A percentile compares a stretch with the other conserved stretches of the same genome.
phyloP scores from a whole-genome alignment of 169 alveolate genomes.

The Ichthyophthirius multifiliis region DNA sequence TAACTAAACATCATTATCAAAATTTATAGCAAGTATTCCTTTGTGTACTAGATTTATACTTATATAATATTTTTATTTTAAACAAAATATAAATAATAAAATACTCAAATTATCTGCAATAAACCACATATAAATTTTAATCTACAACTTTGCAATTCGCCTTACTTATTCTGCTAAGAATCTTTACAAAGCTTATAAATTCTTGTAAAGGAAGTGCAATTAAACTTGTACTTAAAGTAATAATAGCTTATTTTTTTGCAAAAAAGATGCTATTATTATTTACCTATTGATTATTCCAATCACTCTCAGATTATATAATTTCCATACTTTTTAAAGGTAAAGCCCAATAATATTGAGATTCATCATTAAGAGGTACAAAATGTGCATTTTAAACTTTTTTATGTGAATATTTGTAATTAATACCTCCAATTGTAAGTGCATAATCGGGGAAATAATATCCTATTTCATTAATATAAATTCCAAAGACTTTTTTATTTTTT shows the following conservation, averaged over 20 bases:
- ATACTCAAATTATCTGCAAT: not conserved
- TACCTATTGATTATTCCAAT: not conserved
- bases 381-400: not conserved
- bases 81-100: not conserved
- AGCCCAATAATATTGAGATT: not conserved
- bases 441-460: not conserved
- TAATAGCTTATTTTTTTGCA: not conserved
- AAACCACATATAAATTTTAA: not conserved
- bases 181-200: not conserved
- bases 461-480: not conserved
- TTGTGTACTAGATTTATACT: too few species aligned
- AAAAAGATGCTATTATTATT: not conserved
- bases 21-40: not conserved
- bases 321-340: not conserved
- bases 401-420: not conserved
- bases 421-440: constrained; percentile 1
- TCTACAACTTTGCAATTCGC: constrained; percentile 6
- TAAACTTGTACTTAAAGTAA: not conserved
- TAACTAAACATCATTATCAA: not conserved
- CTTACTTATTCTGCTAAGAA: not conserved
- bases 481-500: not conserved
- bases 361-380: not conserved
- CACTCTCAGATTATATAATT: not conserved
- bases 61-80: too few species aligned
- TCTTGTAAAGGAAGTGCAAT: not conserved